Evolutionary conservation across 495 filamentous ascomycete species (phyloP).

Genomic region (Penicillium samsonianum): DNA sequence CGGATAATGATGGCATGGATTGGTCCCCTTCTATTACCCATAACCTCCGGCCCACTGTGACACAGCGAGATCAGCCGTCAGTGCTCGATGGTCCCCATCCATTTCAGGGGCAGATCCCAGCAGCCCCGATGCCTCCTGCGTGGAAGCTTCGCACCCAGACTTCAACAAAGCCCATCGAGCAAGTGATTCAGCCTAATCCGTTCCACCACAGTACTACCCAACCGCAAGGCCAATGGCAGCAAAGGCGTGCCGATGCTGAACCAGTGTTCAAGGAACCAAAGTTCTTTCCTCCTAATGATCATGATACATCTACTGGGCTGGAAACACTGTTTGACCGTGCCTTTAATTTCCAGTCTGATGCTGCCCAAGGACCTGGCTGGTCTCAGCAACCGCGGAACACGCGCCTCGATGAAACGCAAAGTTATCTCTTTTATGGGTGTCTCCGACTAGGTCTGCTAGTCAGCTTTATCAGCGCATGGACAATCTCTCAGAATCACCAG

Average conservation of each 20-base stretch:
- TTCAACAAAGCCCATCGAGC: constrained; percentile 34
- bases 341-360: constrained; percentile 47
- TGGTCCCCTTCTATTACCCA: constrained; percentile 71
- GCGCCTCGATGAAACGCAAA: constrained; percentile 16
- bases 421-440: constrained; percentile 29
- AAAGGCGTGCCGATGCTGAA: constrained; percentile 22
- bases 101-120: constrained; percentile 64
- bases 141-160: constrained; percentile 63
- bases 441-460: constrained; percentile 39
- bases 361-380: constrained; percentile 22
- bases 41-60: constrained; percentile 43
- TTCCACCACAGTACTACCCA: constrained; percentile 36
- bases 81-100: constrained; percentile 49
- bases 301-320: constrained; percentile 47
- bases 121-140: constrained; percentile 64
- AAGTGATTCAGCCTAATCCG: constrained; percentile 40
- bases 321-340: constrained; percentile 48
- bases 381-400: constrained; percentile 15
- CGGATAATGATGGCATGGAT: constrained; percentile 67
- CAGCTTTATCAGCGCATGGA: constrained; percentile 37
- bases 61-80: constrained; percentile 32
- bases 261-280: constrained; percentile 49
- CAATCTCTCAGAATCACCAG: constrained; percentile 35
- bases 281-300: constrained; percentile 52
- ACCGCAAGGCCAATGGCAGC: constrained; percentile 25